Conservation (phyloP, 345 rosid genomes). For the Sonneratia alba region DNA sequence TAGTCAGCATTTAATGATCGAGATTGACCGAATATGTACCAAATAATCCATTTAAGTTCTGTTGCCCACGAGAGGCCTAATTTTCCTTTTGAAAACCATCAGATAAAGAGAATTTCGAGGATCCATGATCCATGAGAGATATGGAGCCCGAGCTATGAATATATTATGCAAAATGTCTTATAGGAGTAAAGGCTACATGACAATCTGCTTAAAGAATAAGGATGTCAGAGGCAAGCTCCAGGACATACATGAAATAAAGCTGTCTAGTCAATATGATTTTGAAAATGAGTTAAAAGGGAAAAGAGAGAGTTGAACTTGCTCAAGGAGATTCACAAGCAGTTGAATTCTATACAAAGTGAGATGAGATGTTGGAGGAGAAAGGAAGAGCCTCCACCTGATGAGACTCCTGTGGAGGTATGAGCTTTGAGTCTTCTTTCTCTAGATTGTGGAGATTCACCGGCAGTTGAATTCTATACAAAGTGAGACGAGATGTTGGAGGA, state of each 20-base stretch:
- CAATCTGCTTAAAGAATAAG: too few species aligned
- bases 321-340: conserved; percentile 56
- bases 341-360: conserved; percentile 48
- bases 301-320: too few species aligned
- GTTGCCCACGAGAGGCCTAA: too few species aligned
- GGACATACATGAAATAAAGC: background rate
- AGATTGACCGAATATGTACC: background rate
- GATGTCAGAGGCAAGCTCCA: background rate
- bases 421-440: conserved; percentile 25
- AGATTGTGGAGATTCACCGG: conserved; percentile 51
- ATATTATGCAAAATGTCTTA: background rate
- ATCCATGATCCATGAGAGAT: too few species aligned
- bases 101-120: background rate
- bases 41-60: too few species aligned
- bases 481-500: conserved; percentile 42
- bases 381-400: too few species aligned
- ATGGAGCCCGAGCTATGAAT: background rate
- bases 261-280: background rate
- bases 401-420: conserved; percentile 14
- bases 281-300: background rate
- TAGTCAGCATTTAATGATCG: background rate
- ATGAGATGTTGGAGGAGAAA: conserved; percentile 37
- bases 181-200: background rate
- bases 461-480: conserved; percentile 50
- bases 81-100: too few species aligned